These are phyloP conservation scores for Apiotrichum siamense DNA, from an alignment of 1,284 basidiomycete genomes.

Conservation along the genomic window DNA sequence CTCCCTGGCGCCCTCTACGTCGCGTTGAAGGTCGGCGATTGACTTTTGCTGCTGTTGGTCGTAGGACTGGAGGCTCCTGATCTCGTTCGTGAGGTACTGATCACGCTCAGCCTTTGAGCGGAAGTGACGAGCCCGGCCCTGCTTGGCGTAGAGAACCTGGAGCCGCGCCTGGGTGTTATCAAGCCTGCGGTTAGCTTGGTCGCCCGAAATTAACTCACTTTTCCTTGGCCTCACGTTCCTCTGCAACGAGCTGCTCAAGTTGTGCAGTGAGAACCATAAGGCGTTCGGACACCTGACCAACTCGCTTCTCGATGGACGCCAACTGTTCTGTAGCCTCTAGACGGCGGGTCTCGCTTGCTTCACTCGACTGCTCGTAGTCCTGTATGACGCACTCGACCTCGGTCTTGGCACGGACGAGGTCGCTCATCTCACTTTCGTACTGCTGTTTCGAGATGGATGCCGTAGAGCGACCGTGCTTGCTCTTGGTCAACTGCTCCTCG, in stretches of 20 bases:
- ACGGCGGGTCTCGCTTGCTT: slow-evolving; percentile 56
- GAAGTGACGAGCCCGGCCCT: slow-evolving; percentile 79
- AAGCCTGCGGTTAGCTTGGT: slow-evolving; percentile 47
- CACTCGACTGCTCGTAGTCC: slow-evolving; percentile 67
- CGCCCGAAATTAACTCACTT: slow-evolving; percentile 24
- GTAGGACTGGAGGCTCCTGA: slow-evolving; percentile 60
- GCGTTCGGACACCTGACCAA: slow-evolving; percentile 58
- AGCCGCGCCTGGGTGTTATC: slow-evolving; percentile 67
- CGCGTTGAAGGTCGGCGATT: slow-evolving; percentile 57
- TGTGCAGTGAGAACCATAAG: slow-evolving; percentile 61
- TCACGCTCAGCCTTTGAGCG: slow-evolving; percentile 77
- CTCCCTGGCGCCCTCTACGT: slow-evolving; percentile 69
- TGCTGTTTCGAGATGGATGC: slow-evolving; percentile 47
- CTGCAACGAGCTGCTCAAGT: slow-evolving; percentile 57
- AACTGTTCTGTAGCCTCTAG: slow-evolving; percentile 60
- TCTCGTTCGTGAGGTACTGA: slow-evolving; percentile 65
- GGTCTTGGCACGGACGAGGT: slow-evolving; percentile 68
- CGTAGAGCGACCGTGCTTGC: slow-evolving; percentile 65
- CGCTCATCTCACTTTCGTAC: slow-evolving; percentile 48
- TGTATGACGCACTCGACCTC: slow-evolving; percentile 76
- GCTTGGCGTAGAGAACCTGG: slow-evolving; percentile 73
- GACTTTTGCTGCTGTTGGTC: slow-evolving; percentile 58
- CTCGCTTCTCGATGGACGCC: slow-evolving; percentile 55
- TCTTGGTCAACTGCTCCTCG: slow-evolving; percentile 66
- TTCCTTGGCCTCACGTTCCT: slow-evolving; percentile 63